These are phyloP conservation scores for Acorus calamus DNA, from an alignment of 106 monocot genomes.

Conservation along the genomic window DNA sequence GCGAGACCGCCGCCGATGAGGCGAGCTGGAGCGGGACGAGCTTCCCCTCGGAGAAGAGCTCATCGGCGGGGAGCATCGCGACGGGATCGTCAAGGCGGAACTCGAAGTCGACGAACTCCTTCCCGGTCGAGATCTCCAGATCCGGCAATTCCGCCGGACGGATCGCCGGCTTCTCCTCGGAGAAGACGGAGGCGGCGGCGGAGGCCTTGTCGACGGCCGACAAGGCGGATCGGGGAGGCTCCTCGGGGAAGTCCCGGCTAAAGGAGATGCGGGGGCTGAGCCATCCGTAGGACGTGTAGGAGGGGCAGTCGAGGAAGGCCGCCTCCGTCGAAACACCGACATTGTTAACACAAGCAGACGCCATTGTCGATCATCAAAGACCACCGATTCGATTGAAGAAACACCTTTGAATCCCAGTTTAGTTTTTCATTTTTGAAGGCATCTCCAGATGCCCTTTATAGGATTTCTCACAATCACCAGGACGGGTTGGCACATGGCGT, in stretches of 20 bases:
- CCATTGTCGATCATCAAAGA: constrained; percentile 6
- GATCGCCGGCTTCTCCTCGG: background rate
- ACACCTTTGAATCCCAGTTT: too few species aligned
- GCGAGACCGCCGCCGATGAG: background rate
- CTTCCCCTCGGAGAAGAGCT: constrained; percentile 64
- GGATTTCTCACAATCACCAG: too few species aligned
- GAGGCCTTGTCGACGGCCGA: constrained; percentile 2
- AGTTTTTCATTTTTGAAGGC: too few species aligned
- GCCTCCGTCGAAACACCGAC: constrained; percentile 7
- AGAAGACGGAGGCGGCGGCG: background rate
- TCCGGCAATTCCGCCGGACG: background rate
- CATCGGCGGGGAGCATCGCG: constrained; percentile 61
- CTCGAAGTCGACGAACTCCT: constrained; percentile 43
- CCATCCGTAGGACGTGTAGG: constrained; percentile 25
- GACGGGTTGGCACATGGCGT: too few species aligned
- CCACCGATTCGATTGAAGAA: too few species aligned
- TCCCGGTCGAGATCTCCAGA: constrained; percentile 1
- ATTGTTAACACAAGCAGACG: constrained; percentile 37
- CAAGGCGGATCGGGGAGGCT: background rate
- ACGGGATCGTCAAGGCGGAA: constrained; percentile 39
- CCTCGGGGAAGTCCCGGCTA: constrained; percentile 18
- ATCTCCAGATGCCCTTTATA: too few species aligned
- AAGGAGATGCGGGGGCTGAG: constrained; percentile 43
- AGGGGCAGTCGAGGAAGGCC: constrained; percentile 19
- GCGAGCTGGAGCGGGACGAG: constrained; percentile 39